A percentile compares a stretch with the other conserved stretches of the same genome.
Evolutionary conservation across 202 grass and related monocot species (phyloP).

Genomic region (Carex sylvatica): DNA sequence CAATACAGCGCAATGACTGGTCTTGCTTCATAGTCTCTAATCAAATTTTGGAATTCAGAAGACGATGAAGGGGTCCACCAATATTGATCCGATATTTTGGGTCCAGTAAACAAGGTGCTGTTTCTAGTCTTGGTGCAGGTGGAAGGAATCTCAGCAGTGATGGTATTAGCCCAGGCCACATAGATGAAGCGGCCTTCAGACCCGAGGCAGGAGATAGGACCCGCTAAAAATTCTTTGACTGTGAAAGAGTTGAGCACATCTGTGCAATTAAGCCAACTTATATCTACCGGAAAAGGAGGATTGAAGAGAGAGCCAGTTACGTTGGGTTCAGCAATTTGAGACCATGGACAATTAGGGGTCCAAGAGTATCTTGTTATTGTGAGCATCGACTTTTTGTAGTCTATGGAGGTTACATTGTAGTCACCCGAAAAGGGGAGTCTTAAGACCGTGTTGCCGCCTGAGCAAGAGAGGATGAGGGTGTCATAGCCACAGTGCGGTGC

Average conservation of each 20-base stretch:
- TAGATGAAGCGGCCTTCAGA: constrained; percentile 13
- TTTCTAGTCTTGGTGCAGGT: not conserved
- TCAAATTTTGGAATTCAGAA: not conserved
- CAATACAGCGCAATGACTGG: constrained; percentile 10
- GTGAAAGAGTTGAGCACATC: constrained; percentile 4
- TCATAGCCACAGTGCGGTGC: constrained; percentile 23
- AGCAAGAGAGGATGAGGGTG: constrained; percentile 37
- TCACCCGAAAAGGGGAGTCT: constrained; percentile 8
- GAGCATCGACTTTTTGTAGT: not conserved
- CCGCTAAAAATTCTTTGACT: not conserved
- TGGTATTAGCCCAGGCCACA: not conserved
- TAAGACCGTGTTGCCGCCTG: constrained; percentile 14
- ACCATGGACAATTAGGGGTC: constrained; percentile 15
- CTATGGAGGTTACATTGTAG: constrained; percentile 31
- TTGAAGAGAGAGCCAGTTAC: not conserved
- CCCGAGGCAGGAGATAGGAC: constrained; percentile 35
- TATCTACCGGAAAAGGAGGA: not conserved
- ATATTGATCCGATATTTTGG: not conserved
- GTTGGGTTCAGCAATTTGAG: constrained; percentile 21
- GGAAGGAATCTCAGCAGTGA: not conserved
- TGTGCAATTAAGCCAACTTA: not conserved
- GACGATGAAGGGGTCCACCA: not conserved
- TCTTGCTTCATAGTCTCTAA: not conserved
- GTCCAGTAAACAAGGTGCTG: not conserved
- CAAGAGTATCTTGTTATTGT: not conserved